Base-by-base conservation (phyloP, 139 green algal genomes). In the Haematococcus lacustris region DNA sequence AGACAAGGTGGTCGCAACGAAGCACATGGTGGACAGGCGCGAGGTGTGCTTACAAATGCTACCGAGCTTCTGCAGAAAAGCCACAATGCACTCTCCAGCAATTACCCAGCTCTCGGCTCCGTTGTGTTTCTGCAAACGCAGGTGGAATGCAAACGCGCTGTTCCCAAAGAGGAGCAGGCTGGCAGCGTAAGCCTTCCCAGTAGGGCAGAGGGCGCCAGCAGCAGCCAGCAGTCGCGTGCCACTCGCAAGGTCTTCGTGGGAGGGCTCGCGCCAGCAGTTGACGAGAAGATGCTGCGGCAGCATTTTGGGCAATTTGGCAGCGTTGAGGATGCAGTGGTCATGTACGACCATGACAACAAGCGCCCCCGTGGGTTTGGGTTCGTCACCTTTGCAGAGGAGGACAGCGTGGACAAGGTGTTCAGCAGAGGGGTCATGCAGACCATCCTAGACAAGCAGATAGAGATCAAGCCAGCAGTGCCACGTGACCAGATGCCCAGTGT, bases 261-360 rank as follows among this genome's bases (percentile, higher is more conserved):
- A 13, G 93, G 93, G 38, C 84, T 98, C 67, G 81, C 93, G 1
- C 90, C 91, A 39, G 85, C 73, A 30, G 91, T 97, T 25, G 93
- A 96, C 63, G 93, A 98, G 66, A 68, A 53, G 25, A 78, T 82
- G 26, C 82, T 97, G 71, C 82, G 87, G 1, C 68, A 81, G 33
- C 92, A 97, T 80, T 96, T 97, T 80, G 76, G 87, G 78, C 75
- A 84, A 64, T 88, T 89, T 73, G 87, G 87, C 9, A 71, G 47
- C 3, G 72, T 77, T 1, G 70, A 72, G 63, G 72, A 96, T 51
- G 88, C 88, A 13, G 91, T 97, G 66, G 92, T 98, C 43, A 96
- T 98, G 93, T 96, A 95, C 75, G 94, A 98, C 80, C 92, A 97
- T 66, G 90, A 93, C 38, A 97, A 92, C 76, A 90, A 90, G 70